Base-by-base conservation (phyloP, 2,329 filamentous ascomycete species). In the Alternaria incomplexa region DNA sequence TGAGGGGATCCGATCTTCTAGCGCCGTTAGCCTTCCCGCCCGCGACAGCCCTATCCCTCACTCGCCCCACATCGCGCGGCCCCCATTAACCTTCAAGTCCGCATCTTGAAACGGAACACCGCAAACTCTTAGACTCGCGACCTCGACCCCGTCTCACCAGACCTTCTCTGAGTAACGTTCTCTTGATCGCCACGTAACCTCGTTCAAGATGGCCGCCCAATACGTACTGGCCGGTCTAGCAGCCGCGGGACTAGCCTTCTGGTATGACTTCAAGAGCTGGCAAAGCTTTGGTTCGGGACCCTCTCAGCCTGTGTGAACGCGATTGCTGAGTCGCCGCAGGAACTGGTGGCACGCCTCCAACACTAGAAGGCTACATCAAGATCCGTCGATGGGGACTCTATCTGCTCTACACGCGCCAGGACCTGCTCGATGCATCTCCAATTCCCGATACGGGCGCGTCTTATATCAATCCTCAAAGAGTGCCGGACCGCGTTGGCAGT, bases 291-390 rank as follows among this genome's bases (percentile, higher is more conserved):
- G 72, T 73, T 26, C 53, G 59, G 15, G 15, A 5, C 2, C 11
- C 25, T 36, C 8, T 6, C 5, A 17, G n/a, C 7, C 6, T 30
- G n/a, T 9, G 9, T 32, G 3, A 22, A 6, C 17, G 26, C 10
- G 15, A 17, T 12, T 13, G 26, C 63, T 72, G 23, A 72, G 40
- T 32, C 11, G 32, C 17, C 5, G 9, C 51, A 77, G 75, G 75
- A 54, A 77, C 75, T 2, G 75, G 75, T 30, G 74, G 75, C 11
- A 77, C 75, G 23, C 73, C 75, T 13, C 70, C 75, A 46, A 77
- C 75, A 2, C 26, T 75, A 9, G 53, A 70, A 65, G 73, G 74
- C 40, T 77, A 77, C 46, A 45, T 71, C 40, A 76, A 74, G 51
- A 77, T 77, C 32, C 67, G 68, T 17, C 54, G 69, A 58, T 76